These are phyloP conservation scores for Colletotrichum shisoi DNA, from an alignment of 2,329 filamentous ascomycete species.

Conservation along the genomic window DNA sequence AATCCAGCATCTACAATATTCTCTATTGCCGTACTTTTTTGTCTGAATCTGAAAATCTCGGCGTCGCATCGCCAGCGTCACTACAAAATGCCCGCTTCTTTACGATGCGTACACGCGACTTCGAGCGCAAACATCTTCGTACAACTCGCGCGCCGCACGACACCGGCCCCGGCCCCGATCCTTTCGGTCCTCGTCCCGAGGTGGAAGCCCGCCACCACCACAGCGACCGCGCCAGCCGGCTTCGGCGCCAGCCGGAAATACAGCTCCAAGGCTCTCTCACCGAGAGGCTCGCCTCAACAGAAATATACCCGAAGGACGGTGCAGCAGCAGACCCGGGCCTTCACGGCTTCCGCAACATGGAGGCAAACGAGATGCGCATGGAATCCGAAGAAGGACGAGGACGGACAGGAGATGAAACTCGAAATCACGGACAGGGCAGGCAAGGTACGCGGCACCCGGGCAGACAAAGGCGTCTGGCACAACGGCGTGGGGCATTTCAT, in stretches of 20 bases:
- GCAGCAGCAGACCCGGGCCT: conserved; percentile 42
- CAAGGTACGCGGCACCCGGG: conserved; percentile 61
- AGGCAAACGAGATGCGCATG: conserved; percentile 60
- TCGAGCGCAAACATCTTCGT: conserved; percentile 53
- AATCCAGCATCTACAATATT: conserved; percentile 51
- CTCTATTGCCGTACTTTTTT: conserved; percentile 42
- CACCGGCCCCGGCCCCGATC: conserved; percentile 44
- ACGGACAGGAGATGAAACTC: conserved; percentile 83
- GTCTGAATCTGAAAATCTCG: not conserved
- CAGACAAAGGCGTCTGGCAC: not conserved
- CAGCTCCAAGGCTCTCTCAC: not conserved
- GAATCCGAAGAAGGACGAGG: conserved; percentile 82
- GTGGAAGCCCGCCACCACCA: conserved; percentile 28
- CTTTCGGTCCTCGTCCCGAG: conserved; percentile 50
- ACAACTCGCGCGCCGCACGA: conserved; percentile 51
- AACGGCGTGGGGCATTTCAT: conserved; percentile 1
- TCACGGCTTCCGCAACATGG: conserved; percentile 50
- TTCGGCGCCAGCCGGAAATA: not conserved
- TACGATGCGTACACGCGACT: conserved; percentile 52
- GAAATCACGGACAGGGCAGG: conserved; percentile 85
- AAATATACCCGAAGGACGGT: not conserved
- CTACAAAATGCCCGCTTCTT: conserved; percentile 44
- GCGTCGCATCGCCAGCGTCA: not conserved
- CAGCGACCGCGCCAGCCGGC: not conserved
- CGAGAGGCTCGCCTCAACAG: conserved; percentile 11